Evolutionary conservation across 306 rosid genomes (phyloP), one percentile per base, ranked within the genome.

Genomic region (Dalbergia cochinchinensis): DNA sequence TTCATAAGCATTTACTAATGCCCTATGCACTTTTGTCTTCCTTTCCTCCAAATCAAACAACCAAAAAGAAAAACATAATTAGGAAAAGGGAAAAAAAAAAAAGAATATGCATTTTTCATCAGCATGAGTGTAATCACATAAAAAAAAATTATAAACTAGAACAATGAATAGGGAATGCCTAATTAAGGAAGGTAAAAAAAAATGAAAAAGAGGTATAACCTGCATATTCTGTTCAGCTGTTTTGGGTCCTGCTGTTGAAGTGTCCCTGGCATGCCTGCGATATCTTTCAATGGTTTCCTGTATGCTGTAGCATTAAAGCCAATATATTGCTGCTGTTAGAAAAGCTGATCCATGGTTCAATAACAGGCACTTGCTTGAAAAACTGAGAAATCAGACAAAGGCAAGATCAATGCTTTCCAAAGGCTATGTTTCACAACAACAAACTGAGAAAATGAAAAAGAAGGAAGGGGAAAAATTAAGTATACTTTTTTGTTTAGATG

Each of bases 261-360:
- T 76, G 37, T 81, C 77, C 67, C 73, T 91, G 8, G 84, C 10
- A 33, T 88, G 91, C 79, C 80, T 87, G 74, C 82, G 83, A 39
- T 93, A 93, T 45, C 97, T 89, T 68, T 83, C 98, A 73, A 93
- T 83, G 12, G 90, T 74, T 44, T 68, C 78, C 82, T 67, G 90
- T 86, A 88, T 78, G 80, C 98, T 91, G 92, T 51, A 68, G 48
- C 42, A 65, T 72, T 22, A 70, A 70, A 83, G 13, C 41, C 53
- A 74, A 58, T 12, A 34, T 67, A 20, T 65, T 54, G 31, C 0
- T 26, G 0, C 41, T n/a, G 26, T 69, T 35, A 42, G 11, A 41
- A 53, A 5, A 42, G 7, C 50, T 51, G 41, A 33, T 47, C 37
- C 54, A 66, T 41, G 68, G 42, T 41, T 61, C n/a, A 75, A 9